These are phyloP conservation scores for Calonectria hawksworthii DNA, from an alignment of 2,329 filamentous ascomycete species.

Conservation along the genomic window DNA sequence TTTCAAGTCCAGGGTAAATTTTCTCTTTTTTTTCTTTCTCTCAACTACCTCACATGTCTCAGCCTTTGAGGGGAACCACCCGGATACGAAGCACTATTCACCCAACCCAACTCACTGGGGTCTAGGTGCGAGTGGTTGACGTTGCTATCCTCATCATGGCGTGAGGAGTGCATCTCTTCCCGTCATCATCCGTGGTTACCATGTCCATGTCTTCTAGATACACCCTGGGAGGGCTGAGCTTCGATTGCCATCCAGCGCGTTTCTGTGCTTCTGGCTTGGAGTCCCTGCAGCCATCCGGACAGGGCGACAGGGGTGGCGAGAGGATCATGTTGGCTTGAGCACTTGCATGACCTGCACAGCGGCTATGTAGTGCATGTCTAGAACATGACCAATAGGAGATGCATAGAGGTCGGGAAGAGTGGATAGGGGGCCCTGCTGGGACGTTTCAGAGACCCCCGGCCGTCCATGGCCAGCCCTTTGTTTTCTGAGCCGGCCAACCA, in stretches of 20 bases:
- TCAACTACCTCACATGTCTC: constrained; percentile 25
- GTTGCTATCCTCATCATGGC: constrained; percentile 31
- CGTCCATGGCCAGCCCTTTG: constrained; percentile 40
- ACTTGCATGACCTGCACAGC: constrained; percentile 59
- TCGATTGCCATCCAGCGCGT: constrained; percentile 36
- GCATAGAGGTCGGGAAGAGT: constrained; percentile 42
- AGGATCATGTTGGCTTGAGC: constrained; percentile 52
- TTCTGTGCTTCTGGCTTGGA: constrained; percentile 26
- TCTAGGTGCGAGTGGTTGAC: constrained; percentile 20
- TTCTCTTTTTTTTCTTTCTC: constrained; percentile 4
- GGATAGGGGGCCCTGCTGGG: constrained; percentile 45
- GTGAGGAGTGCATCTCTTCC: constrained; percentile 38
- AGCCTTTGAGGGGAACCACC: constrained; percentile 23
- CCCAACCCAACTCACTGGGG: constrained; percentile 23
- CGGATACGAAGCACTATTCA: constrained; percentile 30
- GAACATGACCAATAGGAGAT: constrained; percentile 51
- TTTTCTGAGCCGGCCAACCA: constrained; percentile 36
- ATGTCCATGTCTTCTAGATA: constrained; percentile 40
- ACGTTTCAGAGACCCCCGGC: constrained; percentile 48
- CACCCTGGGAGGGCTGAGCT: constrained; percentile 40
- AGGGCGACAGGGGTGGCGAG: constrained; percentile 42
- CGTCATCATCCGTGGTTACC: constrained; percentile 41
- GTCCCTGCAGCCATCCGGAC: constrained; percentile 49
- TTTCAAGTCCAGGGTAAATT: constrained; percentile 5
- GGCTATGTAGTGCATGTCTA: constrained; percentile 56